These are phyloP conservation scores for Kalmanozyma brasiliensis DNA, from an alignment of 1,284 basidiomycete species.

Conservation along the genomic window DNA sequence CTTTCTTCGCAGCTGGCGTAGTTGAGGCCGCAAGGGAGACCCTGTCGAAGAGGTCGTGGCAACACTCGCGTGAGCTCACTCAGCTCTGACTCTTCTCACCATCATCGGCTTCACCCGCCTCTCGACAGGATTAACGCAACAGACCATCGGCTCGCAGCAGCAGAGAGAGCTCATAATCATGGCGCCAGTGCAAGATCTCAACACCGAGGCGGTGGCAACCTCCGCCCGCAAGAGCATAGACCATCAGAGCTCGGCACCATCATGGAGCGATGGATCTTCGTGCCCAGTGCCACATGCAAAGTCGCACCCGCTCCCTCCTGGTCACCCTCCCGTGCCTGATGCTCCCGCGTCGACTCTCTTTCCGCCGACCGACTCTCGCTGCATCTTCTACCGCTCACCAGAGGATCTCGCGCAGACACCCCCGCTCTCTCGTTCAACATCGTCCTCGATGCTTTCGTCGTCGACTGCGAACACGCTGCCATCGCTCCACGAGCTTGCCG, in stretches of 20 bases:
- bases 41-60: background rate
- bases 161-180: slow-evolving; percentile 8
- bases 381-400: slow-evolving; percentile 64
- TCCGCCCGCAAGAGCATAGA: slow-evolving; percentile 2
- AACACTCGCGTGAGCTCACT: slow-evolving; percentile 1
- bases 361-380: slow-evolving; percentile 59
- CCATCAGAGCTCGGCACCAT: slow-evolving; percentile 18
- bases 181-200: slow-evolving; percentile 14
- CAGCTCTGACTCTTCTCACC: background rate
- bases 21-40: no score
- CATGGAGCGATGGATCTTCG: slow-evolving; percentile 40
- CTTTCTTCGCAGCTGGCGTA: no score
- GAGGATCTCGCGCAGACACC: slow-evolving; percentile 60
- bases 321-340: slow-evolving; percentile 60
- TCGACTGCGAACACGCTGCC: slow-evolving; percentile 22
- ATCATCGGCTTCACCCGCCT: no score
- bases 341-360: slow-evolving; percentile 54
- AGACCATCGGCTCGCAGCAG: background rate
- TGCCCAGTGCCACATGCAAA: slow-evolving; percentile 66
- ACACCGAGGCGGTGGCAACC: background rate
- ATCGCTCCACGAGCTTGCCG: slow-evolving; percentile 43
- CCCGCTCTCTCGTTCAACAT: slow-evolving; percentile 50
- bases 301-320: slow-evolving; percentile 63
- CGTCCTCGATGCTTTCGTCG: slow-evolving; percentile 35
- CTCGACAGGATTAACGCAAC: no score